Conservation (phyloP, 2,329 filamentous ascomycete species). For the Botrytis porri region DNA sequence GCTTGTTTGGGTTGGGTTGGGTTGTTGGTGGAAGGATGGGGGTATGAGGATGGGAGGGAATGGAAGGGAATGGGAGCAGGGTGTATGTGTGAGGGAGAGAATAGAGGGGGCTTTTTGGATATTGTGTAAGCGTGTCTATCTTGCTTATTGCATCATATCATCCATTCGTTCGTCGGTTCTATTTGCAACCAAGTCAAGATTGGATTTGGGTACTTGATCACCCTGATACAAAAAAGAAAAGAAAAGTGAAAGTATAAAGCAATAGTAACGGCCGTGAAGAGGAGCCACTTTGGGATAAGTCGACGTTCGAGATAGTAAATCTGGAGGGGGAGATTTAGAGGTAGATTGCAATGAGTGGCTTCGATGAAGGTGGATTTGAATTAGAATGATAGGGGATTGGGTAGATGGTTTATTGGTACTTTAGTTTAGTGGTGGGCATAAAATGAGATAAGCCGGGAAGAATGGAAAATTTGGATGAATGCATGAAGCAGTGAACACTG, state of each 20-base stretch:
- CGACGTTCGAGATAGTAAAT: neutral
- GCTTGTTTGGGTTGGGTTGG: too few species aligned
- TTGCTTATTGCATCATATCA: too few species aligned
- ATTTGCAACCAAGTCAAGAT: too few species aligned
- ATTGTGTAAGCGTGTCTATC: too few species aligned
- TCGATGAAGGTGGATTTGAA: neutral
- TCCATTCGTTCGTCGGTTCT: too few species aligned
- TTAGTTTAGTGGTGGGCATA: neutral
- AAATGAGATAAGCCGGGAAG: neutral
- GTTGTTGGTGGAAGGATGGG: neutral
- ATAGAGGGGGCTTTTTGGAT: too few species aligned
- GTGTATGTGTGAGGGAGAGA: too few species aligned
- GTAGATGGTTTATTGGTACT: neutral
- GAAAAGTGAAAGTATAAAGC: neutral
- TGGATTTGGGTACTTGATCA: too few species aligned
- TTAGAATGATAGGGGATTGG: slow-evolving; percentile 7
- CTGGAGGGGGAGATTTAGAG: neutral
- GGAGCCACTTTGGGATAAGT: neutral
- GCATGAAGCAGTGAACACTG: neutral
- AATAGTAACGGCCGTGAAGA: neutral
- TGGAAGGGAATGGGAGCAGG: too few species aligned
- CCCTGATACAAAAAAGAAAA: too few species aligned
- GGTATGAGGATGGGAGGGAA: neutral
- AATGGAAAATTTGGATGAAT: neutral
- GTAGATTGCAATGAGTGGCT: neutral